Percentiles rank a stretch among this genome's conserved stretches.
phyloP scores from a whole-genome alignment of 495 filamentous ascomycete genomes.

The Aspergillus kassunensis region DNA sequence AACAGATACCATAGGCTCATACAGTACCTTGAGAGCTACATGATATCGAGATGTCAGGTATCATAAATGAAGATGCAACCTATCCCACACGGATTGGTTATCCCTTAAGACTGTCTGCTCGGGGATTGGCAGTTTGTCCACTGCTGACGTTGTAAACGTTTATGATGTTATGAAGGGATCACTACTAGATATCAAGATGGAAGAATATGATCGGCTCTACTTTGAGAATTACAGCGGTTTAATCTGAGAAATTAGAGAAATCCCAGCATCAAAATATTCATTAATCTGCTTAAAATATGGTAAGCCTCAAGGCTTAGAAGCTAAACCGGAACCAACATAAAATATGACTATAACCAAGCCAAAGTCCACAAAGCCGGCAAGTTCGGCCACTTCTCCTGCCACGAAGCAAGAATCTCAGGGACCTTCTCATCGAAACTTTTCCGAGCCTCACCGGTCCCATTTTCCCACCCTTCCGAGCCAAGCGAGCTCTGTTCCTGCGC shows the following conservation, averaged over 20 bases:
- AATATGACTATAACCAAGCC: conserved; percentile 72
- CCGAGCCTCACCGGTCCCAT: conserved; percentile 61
- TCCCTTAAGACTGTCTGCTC: too few relatives aligned
- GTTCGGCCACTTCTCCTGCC: conserved; percentile 94
- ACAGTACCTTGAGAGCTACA: not conserved
- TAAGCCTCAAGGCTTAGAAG: not conserved
- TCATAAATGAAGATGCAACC: too few relatives aligned
- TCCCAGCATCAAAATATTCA: too few relatives aligned
- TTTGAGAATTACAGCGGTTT: too few relatives aligned
- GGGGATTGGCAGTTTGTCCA: too few relatives aligned
- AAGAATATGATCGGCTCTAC: too few relatives aligned
- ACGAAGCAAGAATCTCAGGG: conserved; percentile 86
- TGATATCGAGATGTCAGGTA: not conserved
- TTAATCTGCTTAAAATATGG: too few relatives aligned
- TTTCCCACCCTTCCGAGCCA: conserved; percentile 62
- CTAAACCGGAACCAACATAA: not conserved
- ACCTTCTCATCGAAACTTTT: conserved; percentile 87
- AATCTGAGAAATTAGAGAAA: too few relatives aligned
- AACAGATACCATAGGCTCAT: not conserved
- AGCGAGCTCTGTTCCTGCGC: conserved; percentile 65
- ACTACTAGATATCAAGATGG: too few relatives aligned
- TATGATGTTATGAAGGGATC: too few relatives aligned
- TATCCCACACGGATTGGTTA: too few relatives aligned
- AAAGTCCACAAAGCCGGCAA: conserved; percentile 91
- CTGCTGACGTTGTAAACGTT: not conserved